Base-by-base conservation (phyloP, 2,329 filamentous ascomycete genomes). In the Aspergillus hiratsukae region DNA sequence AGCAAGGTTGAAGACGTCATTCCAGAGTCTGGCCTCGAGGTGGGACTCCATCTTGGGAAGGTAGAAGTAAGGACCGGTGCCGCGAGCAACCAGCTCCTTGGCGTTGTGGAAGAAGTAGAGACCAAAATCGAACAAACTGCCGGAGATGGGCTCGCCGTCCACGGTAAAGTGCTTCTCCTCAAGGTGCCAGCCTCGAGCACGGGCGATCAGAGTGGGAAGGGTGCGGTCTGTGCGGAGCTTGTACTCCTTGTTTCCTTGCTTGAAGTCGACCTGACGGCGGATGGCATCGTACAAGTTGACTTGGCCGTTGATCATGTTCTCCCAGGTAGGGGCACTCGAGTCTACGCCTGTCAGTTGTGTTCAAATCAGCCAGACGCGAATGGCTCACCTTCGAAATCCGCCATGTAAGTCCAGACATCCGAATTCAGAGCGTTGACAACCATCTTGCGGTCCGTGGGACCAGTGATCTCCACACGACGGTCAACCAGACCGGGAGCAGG, bases 91-190 rank as follows among this genome's bases (percentile, higher is more conserved):
- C 51, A 93, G 83, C 82, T 97, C 91, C 69, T 87, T 82, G 62
- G 92, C 94, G 75, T 97, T 99, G 86, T 97, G 91, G 87, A 91
- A 97, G 81, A 99, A 97, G 83, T 97, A 97, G 52, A 97, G 85
- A 71, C 94, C 94, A 74, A 97, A 99, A 79, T 99, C 94, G 76
- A 97, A 97, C 58, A 99, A 84, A 61, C 86, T 85, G 57, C 88
- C 94, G 25, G 92, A 96, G 67, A 97, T 94, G 69, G 94, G 87
- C 82, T 96, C 91, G 61, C 92, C 93, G 66, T 97, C 91, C 51
- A 97, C 87, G 28, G 90, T 96, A 75, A 99, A 87, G 78, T 97
- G 94, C 84, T 96, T 97, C 86, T 99, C 94, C 59, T 96, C 92
- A 56, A 99, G 82, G 76, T 99, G 94, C 94, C 94, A 99, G 71